phyloP scores from a whole-genome alignment of 495 filamentous ascomycete species.

The Tirmania nivea region DNA sequence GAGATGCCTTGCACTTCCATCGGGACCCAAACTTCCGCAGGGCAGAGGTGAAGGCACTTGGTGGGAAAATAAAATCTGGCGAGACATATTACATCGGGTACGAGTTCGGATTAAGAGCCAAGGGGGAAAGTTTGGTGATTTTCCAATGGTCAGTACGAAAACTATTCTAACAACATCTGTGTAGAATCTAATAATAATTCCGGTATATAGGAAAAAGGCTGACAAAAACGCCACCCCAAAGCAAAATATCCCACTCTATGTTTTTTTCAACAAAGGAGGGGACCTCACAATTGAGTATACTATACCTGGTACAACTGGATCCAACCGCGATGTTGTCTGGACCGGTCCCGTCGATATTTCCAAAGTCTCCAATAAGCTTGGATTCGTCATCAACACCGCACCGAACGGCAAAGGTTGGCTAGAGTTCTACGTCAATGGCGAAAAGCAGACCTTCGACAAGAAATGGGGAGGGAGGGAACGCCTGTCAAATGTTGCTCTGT shows the following conservation, averaged over 20 bases:
- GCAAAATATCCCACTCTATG: conserved; percentile 20
- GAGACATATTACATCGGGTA: conserved; percentile 22
- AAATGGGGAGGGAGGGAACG: conserved; percentile 11
- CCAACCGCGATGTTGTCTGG: conserved; percentile 15
- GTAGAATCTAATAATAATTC: background rate
- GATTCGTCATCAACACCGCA: conserved; percentile 19
- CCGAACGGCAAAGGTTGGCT: conserved; percentile 9
- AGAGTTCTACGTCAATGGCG: conserved; percentile 15
- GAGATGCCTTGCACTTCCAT: conserved; percentile 14
- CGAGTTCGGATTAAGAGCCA: conserved; percentile 13
- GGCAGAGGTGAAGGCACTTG: conserved; percentile 18
- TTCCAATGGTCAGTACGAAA: conserved; percentile 21
- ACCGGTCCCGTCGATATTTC: conserved; percentile 6
- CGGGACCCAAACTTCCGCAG: conserved; percentile 19
- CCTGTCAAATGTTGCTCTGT: conserved; percentile 11
- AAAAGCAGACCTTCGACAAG: conserved; percentile 15
- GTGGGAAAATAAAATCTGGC: conserved; percentile 3
- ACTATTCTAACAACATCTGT: background rate
- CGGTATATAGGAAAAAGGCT: conserved; percentile 7
- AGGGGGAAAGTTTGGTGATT: conserved; percentile 12
- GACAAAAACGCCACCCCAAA: conserved; percentile 6
- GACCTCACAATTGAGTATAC: conserved; percentile 16
- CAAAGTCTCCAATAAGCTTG: conserved; percentile 5
- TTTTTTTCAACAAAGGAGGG: conserved; percentile 9
- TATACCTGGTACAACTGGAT: conserved; percentile 9